phyloP scores from a whole-genome alignment of 805 yeast genomes.

The Sugiyamaella valdiviana region DNA sequence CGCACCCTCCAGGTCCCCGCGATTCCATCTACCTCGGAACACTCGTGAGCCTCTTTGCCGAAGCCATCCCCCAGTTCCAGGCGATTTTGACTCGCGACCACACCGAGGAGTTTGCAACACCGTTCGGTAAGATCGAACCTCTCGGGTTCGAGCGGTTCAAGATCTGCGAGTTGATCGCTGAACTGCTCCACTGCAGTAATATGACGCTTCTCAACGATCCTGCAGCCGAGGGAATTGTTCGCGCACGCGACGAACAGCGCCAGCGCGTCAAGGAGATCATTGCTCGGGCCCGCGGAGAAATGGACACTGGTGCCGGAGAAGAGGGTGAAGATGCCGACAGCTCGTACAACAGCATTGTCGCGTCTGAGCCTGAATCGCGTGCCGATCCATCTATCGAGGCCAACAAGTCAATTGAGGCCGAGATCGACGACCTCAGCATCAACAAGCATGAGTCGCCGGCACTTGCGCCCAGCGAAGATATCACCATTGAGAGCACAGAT shows the following conservation, averaged over 20 bases:
- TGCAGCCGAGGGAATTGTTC: slow-evolving; percentile 60
- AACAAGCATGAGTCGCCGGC: background rate
- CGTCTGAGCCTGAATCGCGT: slow-evolving; percentile 22
- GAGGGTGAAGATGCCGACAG: slow-evolving; percentile 18
- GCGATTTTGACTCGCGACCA: slow-evolving; percentile 45
- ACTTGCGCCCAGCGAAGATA: background rate
- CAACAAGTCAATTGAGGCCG: slow-evolving; percentile 13
- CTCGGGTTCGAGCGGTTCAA: slow-evolving; percentile 89
- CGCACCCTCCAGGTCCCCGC: slow-evolving; percentile 87
- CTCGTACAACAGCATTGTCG: background rate
- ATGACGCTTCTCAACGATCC: slow-evolving; percentile 85
- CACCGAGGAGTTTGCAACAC: slow-evolving; percentile 43
- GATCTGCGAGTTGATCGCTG: slow-evolving; percentile 88
- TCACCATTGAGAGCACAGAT: background rate
- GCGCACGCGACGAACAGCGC: slow-evolving; percentile 64
- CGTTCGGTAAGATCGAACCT: slow-evolving; percentile 63
- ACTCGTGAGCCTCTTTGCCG: slow-evolving; percentile 69
- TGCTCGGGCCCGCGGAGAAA: slow-evolving; percentile 29
- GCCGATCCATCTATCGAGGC: slow-evolving; percentile 19
- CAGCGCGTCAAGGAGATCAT: slow-evolving; percentile 38
- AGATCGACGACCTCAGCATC: slow-evolving; percentile 1
- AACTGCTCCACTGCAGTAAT: slow-evolving; percentile 92
- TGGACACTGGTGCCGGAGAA: slow-evolving; percentile 10
- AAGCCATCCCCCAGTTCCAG: slow-evolving; percentile 63
- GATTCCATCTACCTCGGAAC: slow-evolving; percentile 92